Evolutionary conservation across 306 rosid genomes (phyloP).

Genomic region (Hylodesmum podocarpum): DNA sequence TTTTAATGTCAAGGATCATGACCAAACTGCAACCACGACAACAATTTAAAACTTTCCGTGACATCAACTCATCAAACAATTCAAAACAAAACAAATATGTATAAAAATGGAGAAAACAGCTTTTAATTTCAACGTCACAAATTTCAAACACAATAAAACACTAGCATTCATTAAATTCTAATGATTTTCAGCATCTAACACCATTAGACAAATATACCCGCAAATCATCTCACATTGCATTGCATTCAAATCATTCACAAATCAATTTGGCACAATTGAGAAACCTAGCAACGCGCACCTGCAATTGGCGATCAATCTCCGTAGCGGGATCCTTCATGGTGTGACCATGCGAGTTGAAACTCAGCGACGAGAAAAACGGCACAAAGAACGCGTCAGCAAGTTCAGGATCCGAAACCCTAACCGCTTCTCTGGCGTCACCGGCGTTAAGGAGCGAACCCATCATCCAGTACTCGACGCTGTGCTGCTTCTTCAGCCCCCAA

Average conservation of each 20-base stretch:
- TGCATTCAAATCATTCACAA: neutral
- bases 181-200: neutral
- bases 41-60: too few relatives aligned
- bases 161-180: neutral
- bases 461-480: slow-evolving; percentile 97
- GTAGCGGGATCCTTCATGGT: slow-evolving; percentile 85
- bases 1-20: too few relatives aligned
- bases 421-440: slow-evolving; percentile 47
- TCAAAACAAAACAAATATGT: neutral
- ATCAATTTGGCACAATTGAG: neutral
- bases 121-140: neutral
- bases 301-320: slow-evolving; percentile 76
- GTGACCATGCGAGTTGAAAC: slow-evolving; percentile 87
- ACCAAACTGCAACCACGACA: too few relatives aligned
- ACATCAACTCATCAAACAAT: neutral
- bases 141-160: neutral
- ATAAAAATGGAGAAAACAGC: neutral
- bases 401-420: slow-evolving; percentile 89
- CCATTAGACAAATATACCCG: neutral
- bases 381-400: slow-evolving; percentile 83
- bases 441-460: slow-evolving; percentile 80
- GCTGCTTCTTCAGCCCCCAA: slow-evolving; percentile 85
- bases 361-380: slow-evolving; percentile 90
- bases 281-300: slow-evolving; percentile 42
- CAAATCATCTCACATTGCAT: neutral